Evolutionary conservation across 306 rosid species (phyloP).

Genomic region (Cucurbita pepo): DNA sequence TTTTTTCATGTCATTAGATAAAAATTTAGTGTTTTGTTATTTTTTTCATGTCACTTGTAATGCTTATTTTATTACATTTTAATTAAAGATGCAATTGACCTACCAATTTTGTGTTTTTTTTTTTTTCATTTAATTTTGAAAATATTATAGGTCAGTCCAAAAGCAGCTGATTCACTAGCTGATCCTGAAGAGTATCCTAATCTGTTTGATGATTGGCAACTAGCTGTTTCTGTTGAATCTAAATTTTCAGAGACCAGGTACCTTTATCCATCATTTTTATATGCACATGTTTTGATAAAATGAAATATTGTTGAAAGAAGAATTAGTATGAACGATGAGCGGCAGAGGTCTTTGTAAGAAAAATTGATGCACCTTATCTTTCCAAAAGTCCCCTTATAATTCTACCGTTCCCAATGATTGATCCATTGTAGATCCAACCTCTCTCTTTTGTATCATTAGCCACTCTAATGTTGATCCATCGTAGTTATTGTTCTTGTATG

Average conservation of each 20-base stretch:
- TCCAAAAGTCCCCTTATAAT: not conserved
- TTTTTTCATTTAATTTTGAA: constrained; percentile 2
- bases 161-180: constrained; percentile 94
- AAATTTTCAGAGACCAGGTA: constrained; percentile 54
- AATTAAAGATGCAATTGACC: not conserved
- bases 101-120: not conserved
- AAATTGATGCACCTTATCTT: not conserved
- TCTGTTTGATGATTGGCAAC: constrained; percentile 94
- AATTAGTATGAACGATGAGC: not conserved
- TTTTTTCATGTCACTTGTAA: not conserved
- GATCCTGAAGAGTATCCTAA: constrained; percentile 98
- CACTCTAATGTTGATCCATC: not conserved
- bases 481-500: not conserved
- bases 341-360: not conserved
- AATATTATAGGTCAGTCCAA: constrained; percentile 52
- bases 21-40: not conserved
- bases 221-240: constrained; percentile 77
- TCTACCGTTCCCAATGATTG: not conserved
- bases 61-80: not conserved
- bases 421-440: not conserved
- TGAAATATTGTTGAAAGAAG: not conserved
- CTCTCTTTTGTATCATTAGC: not conserved
- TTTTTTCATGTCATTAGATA: not conserved
- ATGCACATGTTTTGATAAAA: not conserved
- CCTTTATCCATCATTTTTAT: not conserved